phyloP scores from a whole-genome alignment of 2,329 filamentous ascomycete species.

The Hymenoscyphus fraxineus region DNA sequence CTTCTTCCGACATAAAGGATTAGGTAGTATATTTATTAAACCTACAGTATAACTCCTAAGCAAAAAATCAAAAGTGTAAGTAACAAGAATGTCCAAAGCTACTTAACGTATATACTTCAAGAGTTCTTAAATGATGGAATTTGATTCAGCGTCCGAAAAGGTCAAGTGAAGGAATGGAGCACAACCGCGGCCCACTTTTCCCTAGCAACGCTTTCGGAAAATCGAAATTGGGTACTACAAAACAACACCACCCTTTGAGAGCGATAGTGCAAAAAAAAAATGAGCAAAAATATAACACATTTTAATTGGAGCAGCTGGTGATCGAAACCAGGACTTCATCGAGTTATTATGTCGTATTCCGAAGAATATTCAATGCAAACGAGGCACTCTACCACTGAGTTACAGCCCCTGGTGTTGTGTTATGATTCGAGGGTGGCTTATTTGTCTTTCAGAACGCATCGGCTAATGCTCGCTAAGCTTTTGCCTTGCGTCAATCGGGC shows the following conservation, averaged over 20 bases:
- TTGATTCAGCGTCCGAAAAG: no score
- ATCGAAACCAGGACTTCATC: constrained; percentile 22
- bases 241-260: neutral
- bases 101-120: no score
- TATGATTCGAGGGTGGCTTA: neutral
- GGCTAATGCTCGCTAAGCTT: neutral
- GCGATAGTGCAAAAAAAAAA: neutral
- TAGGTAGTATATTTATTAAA: no score
- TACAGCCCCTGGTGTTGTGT: constrained; percentile 9
- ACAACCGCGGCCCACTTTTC: no score
- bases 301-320: constrained; percentile 17
- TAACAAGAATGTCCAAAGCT: no score
- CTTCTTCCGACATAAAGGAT: no score
- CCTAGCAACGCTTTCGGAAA: no score
- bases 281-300: constrained; percentile 2
- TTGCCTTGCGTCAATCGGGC: neutral
- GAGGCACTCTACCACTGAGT: constrained; percentile 14
- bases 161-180: no score
- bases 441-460: neutral
- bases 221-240: neutral
- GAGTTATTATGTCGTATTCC: neutral
- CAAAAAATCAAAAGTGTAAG: no score
- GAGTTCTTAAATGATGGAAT: no score
- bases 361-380: constrained; percentile 10
- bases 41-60: no score